Base-by-base conservation (phyloP, 306 rosid genomes). In the Castanea mollissima region DNA sequence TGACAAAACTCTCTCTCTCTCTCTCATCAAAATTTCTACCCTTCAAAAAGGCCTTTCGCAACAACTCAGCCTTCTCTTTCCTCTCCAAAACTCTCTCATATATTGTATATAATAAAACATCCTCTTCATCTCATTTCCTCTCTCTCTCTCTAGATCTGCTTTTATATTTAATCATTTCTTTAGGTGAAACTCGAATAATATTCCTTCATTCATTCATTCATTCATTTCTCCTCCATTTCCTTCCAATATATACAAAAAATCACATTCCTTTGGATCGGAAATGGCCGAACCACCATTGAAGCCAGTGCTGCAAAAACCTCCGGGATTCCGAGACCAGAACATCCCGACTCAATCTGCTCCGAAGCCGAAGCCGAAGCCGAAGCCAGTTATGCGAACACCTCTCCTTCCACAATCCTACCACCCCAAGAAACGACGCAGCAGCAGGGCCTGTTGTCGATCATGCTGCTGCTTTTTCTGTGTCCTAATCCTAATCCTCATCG, bases 301-400 rank as follows among this genome's bases (percentile, higher is more conserved):
- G 27, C 93, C 90, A 1, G 68, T 58, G 1, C 90, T 94, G 63
- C 88, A 88, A 82, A 92, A 89, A 65, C 99, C 99, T 9, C 99
- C 99, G 3, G 95, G 94, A 3, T 88, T 82, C 67, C 80, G 71
- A 55, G 87, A 84, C 79, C 86, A 89, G 15, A 49, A 1, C 31
- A 5, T 13, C 5, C 70, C 87, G 2, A 46, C 21, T 18, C 57
- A 2, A 27, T 81, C 81, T 20, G 19, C 59, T 51, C 57, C 84
- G 32, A 77, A 69, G 16, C 85, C 84, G 0, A 25, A 69, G 16
- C 85, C 84, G 0, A 25, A 25, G 27, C 57, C 84, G 21, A 77
- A 69, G 16, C 85, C 84, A 0, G 82, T 83, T 1, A 58, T 49
- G 5, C 75, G 92, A n/a, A 91, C 80, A 25, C 79, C 80, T 4